These are phyloP conservation scores for Xylaria hypoxylon DNA, from an alignment of 2,329 filamentous ascomycete species.

Conservation along the genomic window DNA sequence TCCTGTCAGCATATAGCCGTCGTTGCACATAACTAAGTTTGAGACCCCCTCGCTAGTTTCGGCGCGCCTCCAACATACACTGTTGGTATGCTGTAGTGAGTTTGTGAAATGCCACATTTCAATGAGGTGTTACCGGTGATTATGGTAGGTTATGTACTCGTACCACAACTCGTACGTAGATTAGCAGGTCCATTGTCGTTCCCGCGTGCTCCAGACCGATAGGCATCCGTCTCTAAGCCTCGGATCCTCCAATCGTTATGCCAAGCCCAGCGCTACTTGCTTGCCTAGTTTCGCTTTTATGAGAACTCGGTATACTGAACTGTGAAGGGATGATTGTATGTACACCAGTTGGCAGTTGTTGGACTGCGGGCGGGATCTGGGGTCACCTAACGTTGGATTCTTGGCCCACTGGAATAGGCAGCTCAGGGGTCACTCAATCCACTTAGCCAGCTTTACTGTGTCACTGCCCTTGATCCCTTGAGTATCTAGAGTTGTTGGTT, in stretches of 20 bases:
- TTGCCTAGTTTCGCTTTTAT: background rate
- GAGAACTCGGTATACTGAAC: background rate
- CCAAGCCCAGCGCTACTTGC: background rate
- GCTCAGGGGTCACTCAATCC: constrained; percentile 1
- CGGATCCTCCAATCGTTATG: background rate
- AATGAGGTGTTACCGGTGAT: constrained; percentile 7
- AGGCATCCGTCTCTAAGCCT: background rate
- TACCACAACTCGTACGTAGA: background rate
- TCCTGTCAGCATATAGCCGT: too few relatives aligned
- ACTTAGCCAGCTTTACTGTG: background rate
- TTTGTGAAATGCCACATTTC: background rate
- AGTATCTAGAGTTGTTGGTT: background rate
- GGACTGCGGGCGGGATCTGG: background rate
- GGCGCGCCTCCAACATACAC: background rate
- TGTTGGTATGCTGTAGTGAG: background rate
- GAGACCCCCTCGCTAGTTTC: background rate
- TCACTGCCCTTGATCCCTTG: background rate
- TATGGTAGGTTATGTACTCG: background rate
- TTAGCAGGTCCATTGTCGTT: background rate
- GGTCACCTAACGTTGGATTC: constrained; percentile 17
- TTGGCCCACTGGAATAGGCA: constrained; percentile 21
- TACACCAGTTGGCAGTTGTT: background rate
- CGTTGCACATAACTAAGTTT: too few relatives aligned
- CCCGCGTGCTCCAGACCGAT: constrained; percentile 3
- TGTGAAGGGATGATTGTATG: background rate